Evolutionary conservation across 2,329 filamentous ascomycete genomes (phyloP).

Genomic region (Exophiala aquamarina): DNA sequence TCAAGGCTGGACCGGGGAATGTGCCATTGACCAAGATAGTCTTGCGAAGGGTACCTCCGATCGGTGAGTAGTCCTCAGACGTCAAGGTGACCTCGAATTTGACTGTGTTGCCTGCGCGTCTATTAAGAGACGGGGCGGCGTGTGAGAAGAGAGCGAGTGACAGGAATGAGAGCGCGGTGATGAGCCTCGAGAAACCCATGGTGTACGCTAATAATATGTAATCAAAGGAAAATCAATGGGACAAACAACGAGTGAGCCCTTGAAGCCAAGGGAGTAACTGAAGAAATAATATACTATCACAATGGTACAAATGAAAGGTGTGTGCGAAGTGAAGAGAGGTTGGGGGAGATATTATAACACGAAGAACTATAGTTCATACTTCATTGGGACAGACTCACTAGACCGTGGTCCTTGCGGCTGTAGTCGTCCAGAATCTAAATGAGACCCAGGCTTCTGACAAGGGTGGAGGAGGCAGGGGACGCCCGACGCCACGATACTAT

Average conservation of each 20-base stretch:
- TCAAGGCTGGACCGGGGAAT: constrained; percentile 72
- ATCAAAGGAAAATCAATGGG: constrained; percentile 1
- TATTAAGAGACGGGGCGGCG: constrained; percentile 16
- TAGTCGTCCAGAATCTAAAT: constrained; percentile 1
- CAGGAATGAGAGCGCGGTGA: constrained; percentile 20
- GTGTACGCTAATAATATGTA: constrained; percentile 6
- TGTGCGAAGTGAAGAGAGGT: constrained; percentile 1
- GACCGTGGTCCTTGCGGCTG: constrained; percentile 3
- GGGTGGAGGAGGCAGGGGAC: not conserved
- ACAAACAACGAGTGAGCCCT: constrained; percentile 15
- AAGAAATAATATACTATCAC: not conserved
- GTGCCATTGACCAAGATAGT: constrained; percentile 72
- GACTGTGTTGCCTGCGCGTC: constrained; percentile 16
- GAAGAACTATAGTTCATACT: not conserved
- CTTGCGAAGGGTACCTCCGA: constrained; percentile 47
- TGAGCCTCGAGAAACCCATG: constrained; percentile 21
- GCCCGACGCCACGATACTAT: not conserved
- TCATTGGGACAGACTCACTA: not conserved
- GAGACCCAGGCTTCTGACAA: not conserved
- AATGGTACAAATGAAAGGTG: constrained; percentile 7
- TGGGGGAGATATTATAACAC: constrained; percentile 2
- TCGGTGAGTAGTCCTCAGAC: constrained; percentile 36
- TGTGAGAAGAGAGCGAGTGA: constrained; percentile 23
- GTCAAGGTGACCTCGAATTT: constrained; percentile 36
- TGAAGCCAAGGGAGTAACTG: not conserved